Evolutionary conservation across 805 yeast species (phyloP), one percentile per base, ranked within the genome.

Genomic region (Spathaspora arborariae): DNA sequence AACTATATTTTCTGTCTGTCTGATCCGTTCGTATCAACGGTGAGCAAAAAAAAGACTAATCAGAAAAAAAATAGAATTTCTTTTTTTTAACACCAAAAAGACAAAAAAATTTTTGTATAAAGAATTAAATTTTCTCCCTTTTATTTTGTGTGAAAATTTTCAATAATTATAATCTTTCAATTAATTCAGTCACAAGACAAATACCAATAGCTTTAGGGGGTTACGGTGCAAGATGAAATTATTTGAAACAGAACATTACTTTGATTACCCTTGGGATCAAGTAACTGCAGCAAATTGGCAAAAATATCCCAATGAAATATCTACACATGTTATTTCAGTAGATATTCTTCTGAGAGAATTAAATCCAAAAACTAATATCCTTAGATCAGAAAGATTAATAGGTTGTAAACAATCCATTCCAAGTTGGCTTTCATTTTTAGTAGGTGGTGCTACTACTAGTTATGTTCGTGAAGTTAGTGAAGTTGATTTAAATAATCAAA

Each of bases 201-300:
- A 30, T 13, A 30, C 18, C 26, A 22, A 22, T 9, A 22, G n/a
- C 35, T 13, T 15, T 6, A 13, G 33, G 33, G n/a, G 35, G 35
- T 30, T 30, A 22, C 9, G 9, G 26, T 22, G 24, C 46, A 19
- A 43, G 22, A 92, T 92, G 99, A 88, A 85, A 64, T 72, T 92
- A 41, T 91, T 89, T 62, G 80, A 80, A 37, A 78, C 86, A 35
- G 65, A 74, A 16, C 92, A 86, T 62, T 72, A 67, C 37, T 92
- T 89, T 64, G 71, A 81, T 46, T 91, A 94, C 60, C 80, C 95
- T 0, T 92, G 98, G 97, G 96, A 86, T 20, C 89, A 86, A 56
- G 96, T 92, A 20, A 85, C 96, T 0, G 90, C 96, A 1, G 97
- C 98, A 44, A 90, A 91, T 66, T 92, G 99, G 99, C 82, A 80